Conservation (phyloP, 2,329 filamentous ascomycete species). For the Botrytis paeoniae region DNA sequence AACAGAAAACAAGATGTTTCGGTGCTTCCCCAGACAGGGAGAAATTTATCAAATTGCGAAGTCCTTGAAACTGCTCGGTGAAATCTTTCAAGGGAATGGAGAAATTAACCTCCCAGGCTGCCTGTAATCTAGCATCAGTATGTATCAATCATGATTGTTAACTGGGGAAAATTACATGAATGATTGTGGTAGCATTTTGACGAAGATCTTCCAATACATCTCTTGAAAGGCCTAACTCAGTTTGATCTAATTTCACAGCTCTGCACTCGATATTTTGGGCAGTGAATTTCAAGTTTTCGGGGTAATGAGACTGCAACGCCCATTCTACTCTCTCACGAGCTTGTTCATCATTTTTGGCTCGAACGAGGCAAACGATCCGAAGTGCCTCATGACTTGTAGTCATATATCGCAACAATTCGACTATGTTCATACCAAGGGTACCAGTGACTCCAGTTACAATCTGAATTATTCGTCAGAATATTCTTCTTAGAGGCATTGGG, state of each 20-base stretch:
- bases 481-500: background rate
- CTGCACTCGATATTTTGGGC: slow-evolving; percentile 22
- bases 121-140: slow-evolving; percentile 20
- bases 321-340: slow-evolving; percentile 45
- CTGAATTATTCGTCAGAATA: slow-evolving; percentile 19
- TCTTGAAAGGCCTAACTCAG: slow-evolving; percentile 47
- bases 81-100: slow-evolving; percentile 55
- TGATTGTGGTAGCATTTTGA: slow-evolving; percentile 43
- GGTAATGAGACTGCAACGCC: slow-evolving; percentile 40
- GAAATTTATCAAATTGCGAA: slow-evolving; percentile 49
- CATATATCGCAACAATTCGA: slow-evolving; percentile 40
- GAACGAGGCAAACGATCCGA: slow-evolving; percentile 45
- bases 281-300: background rate
- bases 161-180: slow-evolving; percentile 47
- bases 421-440: slow-evolving; percentile 50
- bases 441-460: slow-evolving; percentile 51
- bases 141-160: background rate
- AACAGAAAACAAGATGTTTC: slow-evolving; percentile 48
- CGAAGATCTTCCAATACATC: slow-evolving; percentile 35
- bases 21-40: slow-evolving; percentile 35
- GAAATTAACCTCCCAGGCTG: slow-evolving; percentile 65
- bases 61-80: slow-evolving; percentile 49
- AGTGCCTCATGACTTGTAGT: slow-evolving; percentile 46
- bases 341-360: slow-evolving; percentile 44
- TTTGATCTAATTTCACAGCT: slow-evolving; percentile 48